These are phyloP conservation scores for Ganoderma sp. DNA, from an alignment of 1,284 basidiomycete genomes.

Conservation along the genomic window DNA sequence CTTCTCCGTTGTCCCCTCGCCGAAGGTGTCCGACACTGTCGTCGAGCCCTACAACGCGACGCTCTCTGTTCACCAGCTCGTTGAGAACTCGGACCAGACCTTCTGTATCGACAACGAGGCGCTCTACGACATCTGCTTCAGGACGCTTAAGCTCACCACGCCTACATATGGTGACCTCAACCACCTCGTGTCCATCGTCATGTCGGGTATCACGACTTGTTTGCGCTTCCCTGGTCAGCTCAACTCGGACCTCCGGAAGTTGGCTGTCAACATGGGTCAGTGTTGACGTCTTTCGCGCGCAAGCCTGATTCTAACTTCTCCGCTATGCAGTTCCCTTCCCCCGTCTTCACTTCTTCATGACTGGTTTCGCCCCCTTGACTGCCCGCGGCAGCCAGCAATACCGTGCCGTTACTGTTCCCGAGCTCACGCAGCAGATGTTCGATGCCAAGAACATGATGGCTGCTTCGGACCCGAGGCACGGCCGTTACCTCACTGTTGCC, in stretches of 20 bases:
- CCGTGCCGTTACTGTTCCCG: constrained; percentile 94
- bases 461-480: constrained; percentile 93
- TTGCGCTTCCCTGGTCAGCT: constrained; percentile 98
- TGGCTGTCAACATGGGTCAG: constrained; percentile 98
- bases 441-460: constrained; percentile 99
- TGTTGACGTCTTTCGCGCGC: constrained; percentile 21
- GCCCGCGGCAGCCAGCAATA: constrained; percentile 93
- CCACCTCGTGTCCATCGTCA: constrained; percentile 96
- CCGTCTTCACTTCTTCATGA: constrained; percentile 99
- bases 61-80: constrained; percentile 93
- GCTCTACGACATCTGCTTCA: constrained; percentile 97
- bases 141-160: constrained; percentile 92
- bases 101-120: constrained; percentile 99
- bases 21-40: constrained; percentile 97
- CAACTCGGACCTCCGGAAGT: constrained; percentile 96
- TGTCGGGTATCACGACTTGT: constrained; percentile 97
- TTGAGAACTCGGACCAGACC: constrained; percentile 95
- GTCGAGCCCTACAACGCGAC: constrained; percentile 98
- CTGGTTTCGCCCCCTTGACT: constrained; percentile 94
- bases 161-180: constrained; percentile 98
- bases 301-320: neutral
- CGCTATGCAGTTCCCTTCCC: constrained; percentile 84
- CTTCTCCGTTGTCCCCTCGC: constrained; percentile 94
- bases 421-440: constrained; percentile 98
- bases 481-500: constrained; percentile 93